phyloP scores from a whole-genome alignment of 2,329 filamentous ascomycete genomes.

The Pyrenophora teres region DNA sequence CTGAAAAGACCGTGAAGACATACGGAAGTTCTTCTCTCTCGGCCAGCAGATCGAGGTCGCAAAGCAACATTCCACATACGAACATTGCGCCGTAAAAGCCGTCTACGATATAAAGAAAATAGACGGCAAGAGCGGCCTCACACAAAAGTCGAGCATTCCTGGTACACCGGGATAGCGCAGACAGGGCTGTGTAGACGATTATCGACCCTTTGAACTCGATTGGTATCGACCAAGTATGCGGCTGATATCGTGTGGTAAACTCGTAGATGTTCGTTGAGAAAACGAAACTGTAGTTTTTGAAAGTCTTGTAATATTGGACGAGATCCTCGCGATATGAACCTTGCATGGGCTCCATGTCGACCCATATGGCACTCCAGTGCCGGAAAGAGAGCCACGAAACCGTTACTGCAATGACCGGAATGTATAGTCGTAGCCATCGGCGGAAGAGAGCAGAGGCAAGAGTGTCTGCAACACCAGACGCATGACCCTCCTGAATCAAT shows the following conservation, averaged over 20 bases:
- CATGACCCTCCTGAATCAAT: slow-evolving; percentile 51
- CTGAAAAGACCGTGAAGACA: slow-evolving; percentile 59
- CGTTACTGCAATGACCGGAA: slow-evolving; percentile 61
- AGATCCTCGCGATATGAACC: slow-evolving; percentile 46
- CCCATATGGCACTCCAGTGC: slow-evolving; percentile 48
- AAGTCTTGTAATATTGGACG: slow-evolving; percentile 34
- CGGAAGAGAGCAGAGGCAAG: slow-evolving; percentile 57
- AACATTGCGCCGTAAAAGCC: slow-evolving; percentile 60
- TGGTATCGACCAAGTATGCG: slow-evolving; percentile 46
- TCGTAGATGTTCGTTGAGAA: slow-evolving; percentile 65
- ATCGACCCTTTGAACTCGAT: slow-evolving; percentile 62
- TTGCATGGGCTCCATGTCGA: slow-evolving; percentile 57
- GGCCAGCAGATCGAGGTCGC: slow-evolving; percentile 44
- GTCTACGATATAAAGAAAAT: slow-evolving; percentile 71
- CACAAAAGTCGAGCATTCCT: slow-evolving; percentile 61
- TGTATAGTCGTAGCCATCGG: slow-evolving; percentile 56
- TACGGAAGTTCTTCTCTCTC: slow-evolving; percentile 37
- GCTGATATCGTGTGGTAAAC: slow-evolving; percentile 52
- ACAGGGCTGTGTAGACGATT: slow-evolving; percentile 61
- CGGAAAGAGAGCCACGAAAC: slow-evolving; percentile 59
- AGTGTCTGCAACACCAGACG: slow-evolving; percentile 48
- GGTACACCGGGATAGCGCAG: slow-evolving; percentile 63
- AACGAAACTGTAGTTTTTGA: slow-evolving; percentile 71
- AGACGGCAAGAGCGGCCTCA: slow-evolving; percentile 60
- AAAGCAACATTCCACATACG: slow-evolving; percentile 43